Conservation (phyloP, 257 asterid genomes). For the Misopates orontium region DNA sequence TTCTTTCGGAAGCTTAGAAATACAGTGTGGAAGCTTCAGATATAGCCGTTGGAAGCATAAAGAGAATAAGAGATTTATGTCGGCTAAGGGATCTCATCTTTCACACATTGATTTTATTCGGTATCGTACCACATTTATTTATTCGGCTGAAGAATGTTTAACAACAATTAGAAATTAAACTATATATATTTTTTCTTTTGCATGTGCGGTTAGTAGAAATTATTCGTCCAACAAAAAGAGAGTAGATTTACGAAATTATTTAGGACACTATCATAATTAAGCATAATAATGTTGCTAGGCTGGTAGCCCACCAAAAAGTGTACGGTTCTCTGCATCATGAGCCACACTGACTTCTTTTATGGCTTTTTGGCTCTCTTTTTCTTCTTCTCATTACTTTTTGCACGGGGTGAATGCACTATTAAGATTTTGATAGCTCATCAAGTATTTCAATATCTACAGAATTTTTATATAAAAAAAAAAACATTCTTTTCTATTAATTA, state of each 20-base stretch:
- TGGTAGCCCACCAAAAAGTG: slow-evolving; percentile 4
- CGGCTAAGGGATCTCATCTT: background rate
- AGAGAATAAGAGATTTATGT: background rate
- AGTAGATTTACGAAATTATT: background rate
- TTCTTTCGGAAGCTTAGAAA: background rate
- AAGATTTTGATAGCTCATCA: no score
- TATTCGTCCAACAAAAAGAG: no score
- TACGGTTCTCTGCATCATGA: background rate
- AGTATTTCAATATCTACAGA: no score
- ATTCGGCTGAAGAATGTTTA: no score
- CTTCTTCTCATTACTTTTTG: background rate
- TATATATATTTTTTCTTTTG: no score
- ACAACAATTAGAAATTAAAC: no score
- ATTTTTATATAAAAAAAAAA: no score
- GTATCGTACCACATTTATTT: background rate
- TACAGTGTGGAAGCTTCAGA: background rate
- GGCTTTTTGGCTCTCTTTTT: background rate
- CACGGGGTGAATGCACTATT: background rate
- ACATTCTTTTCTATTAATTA: no score
- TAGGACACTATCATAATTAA: background rate
- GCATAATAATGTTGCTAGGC: background rate
- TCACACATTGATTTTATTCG: background rate
- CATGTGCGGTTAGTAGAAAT: no score
- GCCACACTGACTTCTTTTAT: background rate
- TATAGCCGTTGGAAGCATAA: background rate